Evolutionary conservation across 2,329 filamentous ascomycete species (phyloP), one percentile per base, ranked within the genome.

Genomic region (Gaeumannomyces sp.): DNA sequence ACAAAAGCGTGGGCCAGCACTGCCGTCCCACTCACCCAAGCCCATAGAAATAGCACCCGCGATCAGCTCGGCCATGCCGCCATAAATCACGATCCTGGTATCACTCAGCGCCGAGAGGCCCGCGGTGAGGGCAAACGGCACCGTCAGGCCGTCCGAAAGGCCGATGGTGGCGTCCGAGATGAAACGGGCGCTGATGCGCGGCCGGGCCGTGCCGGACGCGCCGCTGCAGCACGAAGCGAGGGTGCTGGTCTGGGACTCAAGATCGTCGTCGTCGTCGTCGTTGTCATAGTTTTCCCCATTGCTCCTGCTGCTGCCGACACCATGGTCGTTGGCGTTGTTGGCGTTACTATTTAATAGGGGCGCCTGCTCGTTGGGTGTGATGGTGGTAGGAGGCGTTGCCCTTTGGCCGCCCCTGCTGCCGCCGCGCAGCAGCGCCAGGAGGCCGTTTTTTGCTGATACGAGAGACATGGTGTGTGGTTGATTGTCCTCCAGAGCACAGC

Each of bases 1-100:
- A 8, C n/a, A 19, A 53, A 50, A 13, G 7, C 33, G 11, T 35
- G 33, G n/a, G n/a, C n/a, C 38, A 22, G n/a, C n/a, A 14, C 7
- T 14, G 45, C 19, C 19, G 19, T 25, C 38, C 38, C 45, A 25
- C 45, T 53, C n/a, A 53, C 45, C 88, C 10, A 92, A 78, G 1
- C 89, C 89, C 89, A 92, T 92, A 56, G 85, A 89, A 66, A 92
- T 90, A 67, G 87, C 85, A 25, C 89, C 89, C 1, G 88, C 87
- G 71, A 90, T 88, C 64, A 92, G 80, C 76, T 92, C 89, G 4
- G 89, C 89, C 57, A 91, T 78, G 13, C 89, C 89, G 58, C 87
- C 89, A 66, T 88, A 85, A 62, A 93, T 84, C 70, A 89, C 86
- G 10, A 88, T 82, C 60, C 81, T 82, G 60, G 85, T 86, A 72